These are phyloP conservation scores for Cyclotella kingstonii DNA, from an alignment of 108 stramenopile genomes.

Conservation along the genomic window DNA sequence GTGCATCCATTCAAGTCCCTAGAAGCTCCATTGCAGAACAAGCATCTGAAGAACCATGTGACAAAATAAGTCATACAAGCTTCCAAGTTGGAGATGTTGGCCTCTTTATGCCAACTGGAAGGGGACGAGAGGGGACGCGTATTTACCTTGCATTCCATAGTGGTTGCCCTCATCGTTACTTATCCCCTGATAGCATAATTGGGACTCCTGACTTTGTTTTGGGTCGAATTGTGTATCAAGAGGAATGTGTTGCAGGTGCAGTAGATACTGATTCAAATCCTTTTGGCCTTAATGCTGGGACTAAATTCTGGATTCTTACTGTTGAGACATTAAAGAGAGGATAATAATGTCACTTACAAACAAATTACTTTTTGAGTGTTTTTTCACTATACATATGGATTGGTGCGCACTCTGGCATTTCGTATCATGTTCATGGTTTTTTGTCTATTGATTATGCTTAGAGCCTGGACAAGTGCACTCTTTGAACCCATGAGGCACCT, in stretches of 20 bases:
- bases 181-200: slow-evolving; percentile 72
- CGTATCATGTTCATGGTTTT: too few species aligned
- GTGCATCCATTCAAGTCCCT: slow-evolving; percentile 39
- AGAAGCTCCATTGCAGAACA: slow-evolving; percentile 20
- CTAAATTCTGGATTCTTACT: slow-evolving; percentile 80
- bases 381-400: too few species aligned
- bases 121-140: slow-evolving; percentile 64
- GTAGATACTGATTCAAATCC: slow-evolving; percentile 75
- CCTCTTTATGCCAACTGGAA: slow-evolving; percentile 84
- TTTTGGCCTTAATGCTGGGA: slow-evolving; percentile 78
- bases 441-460: too few species aligned
- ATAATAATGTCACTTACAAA: slow-evolving; percentile 2
- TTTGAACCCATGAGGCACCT: too few species aligned
- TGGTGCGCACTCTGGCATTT: too few species aligned
- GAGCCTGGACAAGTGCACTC: too few species aligned
- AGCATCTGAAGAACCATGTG: slow-evolving; percentile 30
- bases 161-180: slow-evolving; percentile 77
- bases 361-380: too few species aligned
- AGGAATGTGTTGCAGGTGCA: slow-evolving; percentile 70
- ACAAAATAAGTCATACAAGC: slow-evolving; percentile 85
- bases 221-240: slow-evolving; percentile 79
- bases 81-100: slow-evolving; percentile 80
- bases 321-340: slow-evolving; percentile 69
- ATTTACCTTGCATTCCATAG: slow-evolving; percentile 84
- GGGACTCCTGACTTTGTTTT: slow-evolving; percentile 76